These are phyloP conservation scores for Pythium pyrilobum DNA, from an alignment of 352 stramenopile genomes.

Conservation along the genomic window DNA sequence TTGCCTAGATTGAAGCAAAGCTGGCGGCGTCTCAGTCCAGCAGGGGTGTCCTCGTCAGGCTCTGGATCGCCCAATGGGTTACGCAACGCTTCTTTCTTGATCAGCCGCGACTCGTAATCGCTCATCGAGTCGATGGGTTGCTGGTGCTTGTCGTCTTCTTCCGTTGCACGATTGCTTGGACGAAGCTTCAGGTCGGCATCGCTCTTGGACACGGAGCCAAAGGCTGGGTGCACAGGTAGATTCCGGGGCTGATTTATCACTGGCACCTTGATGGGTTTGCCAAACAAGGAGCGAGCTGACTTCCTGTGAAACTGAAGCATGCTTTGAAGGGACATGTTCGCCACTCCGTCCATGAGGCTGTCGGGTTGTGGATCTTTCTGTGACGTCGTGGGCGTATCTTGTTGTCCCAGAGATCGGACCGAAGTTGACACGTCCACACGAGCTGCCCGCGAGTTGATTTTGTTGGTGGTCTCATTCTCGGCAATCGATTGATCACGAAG, in stretches of 20 bases:
- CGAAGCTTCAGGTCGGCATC: slow-evolving; percentile 36
- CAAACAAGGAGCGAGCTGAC: slow-evolving; percentile 48
- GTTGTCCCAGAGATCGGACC: not conserved
- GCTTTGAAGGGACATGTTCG: slow-evolving; percentile 61
- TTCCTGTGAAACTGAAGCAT: slow-evolving; percentile 44
- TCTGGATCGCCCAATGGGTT: slow-evolving; percentile 83
- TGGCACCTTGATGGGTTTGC: slow-evolving; percentile 39
- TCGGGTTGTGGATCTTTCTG: slow-evolving; percentile 20
- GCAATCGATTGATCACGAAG: slow-evolving; percentile 65
- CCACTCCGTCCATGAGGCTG: slow-evolving; percentile 46
- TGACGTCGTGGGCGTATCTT: slow-evolving; percentile 21
- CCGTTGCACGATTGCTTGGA: slow-evolving; percentile 48
- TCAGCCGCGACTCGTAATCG: slow-evolving; percentile 81
- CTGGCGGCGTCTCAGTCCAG: slow-evolving; percentile 64
- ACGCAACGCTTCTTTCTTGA: slow-evolving; percentile 83
- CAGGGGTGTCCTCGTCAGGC: slow-evolving; percentile 75
- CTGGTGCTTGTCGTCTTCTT: slow-evolving; percentile 81
- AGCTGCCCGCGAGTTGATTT: slow-evolving; percentile 46
- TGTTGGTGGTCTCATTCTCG: slow-evolving; percentile 79
- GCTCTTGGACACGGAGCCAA: slow-evolving; percentile 12
- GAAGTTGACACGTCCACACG: slow-evolving; percentile 5
- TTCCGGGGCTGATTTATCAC: slow-evolving; percentile 2
- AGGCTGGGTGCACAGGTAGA: not conserved
- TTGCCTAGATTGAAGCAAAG: slow-evolving; percentile 85
- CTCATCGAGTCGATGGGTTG: slow-evolving; percentile 87